Evolutionary conservation across 2,329 filamentous ascomycete species (phyloP), one percentile per base, ranked within the genome.

Genomic region (Elsinoe australis): DNA sequence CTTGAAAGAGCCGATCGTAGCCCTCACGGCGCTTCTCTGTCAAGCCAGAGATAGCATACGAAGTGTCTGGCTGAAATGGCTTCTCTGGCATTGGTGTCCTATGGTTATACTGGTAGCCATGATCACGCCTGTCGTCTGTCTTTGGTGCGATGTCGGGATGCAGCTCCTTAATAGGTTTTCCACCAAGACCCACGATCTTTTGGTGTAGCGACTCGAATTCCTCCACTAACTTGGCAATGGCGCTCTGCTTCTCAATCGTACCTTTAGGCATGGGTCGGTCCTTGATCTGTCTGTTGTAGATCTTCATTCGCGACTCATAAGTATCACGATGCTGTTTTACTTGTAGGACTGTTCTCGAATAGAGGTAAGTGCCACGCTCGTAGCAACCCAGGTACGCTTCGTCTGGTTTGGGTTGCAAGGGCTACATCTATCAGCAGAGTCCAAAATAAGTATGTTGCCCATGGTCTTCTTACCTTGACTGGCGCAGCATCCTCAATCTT

Each of bases 1-100:
- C 85, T 58, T 90, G 79, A 60, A 85, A 85, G 68, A 90, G 63
- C 53, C 76, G 67, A 4, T 83, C 53, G 53, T 88, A 90, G 0
- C 74, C 80, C 26, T 71, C 66, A 29, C 29, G 29, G n/a, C 26
- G 39, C 19, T 22, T 21, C 17, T 22, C 39, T 12, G 39, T 44
- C 22, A 44, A 15, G 14, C 39, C 39, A 17, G 14, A 9, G 14
- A 44, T 15, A 10, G 39, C 29, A 26, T 44, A 44, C 8, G 14
- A 18, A 3, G n/a, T 21, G 26, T 44, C 17, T 2, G 10, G 39
- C 39, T 44, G 17, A n/a, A 44, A 29, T 2, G 24, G 26, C 15
- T 44, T 31, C n/a, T 28, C 5, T 2, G 39, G 39, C 12, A 26
- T n/a, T n/a, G n/a, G n/a, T n/a, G n/a, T n/a, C n/a, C n/a, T 61